Conservation (phyloP, 78 protist genomes). For the Guillardia theta region DNA sequence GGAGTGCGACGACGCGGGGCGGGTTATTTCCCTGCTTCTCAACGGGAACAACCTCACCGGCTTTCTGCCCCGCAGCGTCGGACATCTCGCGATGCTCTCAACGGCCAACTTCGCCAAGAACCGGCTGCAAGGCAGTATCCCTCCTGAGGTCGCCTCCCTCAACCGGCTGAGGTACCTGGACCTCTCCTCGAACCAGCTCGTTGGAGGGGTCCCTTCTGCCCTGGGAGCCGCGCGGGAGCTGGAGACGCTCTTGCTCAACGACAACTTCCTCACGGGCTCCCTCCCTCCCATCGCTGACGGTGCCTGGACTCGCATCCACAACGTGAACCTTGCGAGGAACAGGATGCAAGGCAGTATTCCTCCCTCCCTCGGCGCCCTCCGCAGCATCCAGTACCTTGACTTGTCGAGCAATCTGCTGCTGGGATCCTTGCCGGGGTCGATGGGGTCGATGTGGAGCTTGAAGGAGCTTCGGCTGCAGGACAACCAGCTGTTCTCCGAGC, state of each 20-base stretch:
- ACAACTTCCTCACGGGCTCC: not conserved
- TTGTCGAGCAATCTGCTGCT: too few relatives aligned
- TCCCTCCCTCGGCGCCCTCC: too few relatives aligned
- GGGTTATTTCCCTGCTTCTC: not conserved
- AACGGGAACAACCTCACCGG: not conserved
- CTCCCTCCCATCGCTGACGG: not conserved
- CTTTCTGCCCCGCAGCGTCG: not conserved
- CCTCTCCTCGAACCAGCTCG: not conserved
- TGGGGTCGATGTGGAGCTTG: too few relatives aligned
- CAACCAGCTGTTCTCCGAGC: too few relatives aligned
- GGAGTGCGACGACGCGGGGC: conserved; percentile 17
- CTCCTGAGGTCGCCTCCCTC: not conserved
- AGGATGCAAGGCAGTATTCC: not conserved
- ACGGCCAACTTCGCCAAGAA: not conserved
- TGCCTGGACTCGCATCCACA: not conserved
- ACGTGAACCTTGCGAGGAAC: not conserved
- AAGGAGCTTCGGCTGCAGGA: too few relatives aligned
- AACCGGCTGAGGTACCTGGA: not conserved
- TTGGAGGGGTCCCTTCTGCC: not conserved
- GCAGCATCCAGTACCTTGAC: too few relatives aligned
- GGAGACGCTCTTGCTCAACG: not conserved
- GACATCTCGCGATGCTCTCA: not conserved
- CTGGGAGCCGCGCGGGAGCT: not conserved
- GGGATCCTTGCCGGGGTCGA: too few relatives aligned
- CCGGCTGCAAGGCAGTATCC: not conserved